Percentiles rank a stretch among this genome's conserved stretches.
phyloP scores from a whole-genome alignment of 306 rosid genomes.

The Geum urbanum region DNA sequence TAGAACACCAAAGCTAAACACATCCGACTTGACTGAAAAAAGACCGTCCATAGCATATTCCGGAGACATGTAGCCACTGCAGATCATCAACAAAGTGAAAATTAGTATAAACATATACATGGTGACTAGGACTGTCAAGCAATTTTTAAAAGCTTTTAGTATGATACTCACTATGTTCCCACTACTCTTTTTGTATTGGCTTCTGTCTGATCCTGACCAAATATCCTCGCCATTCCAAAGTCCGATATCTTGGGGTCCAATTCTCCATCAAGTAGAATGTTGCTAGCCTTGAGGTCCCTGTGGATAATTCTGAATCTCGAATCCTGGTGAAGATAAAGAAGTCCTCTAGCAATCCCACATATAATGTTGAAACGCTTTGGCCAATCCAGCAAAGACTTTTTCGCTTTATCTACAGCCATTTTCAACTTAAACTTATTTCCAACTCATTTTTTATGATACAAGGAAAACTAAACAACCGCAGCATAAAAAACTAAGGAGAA shows the following conservation, averaged over 20 bases:
- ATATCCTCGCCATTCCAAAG: slow-evolving; percentile 78
- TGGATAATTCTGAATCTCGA: slow-evolving; percentile 71
- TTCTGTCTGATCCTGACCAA: slow-evolving; percentile 48
- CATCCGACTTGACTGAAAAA: slow-evolving; percentile 71
- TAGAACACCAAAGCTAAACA: slow-evolving; percentile 71
- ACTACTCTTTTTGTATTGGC: slow-evolving; percentile 67
- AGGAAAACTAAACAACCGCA: not conserved
- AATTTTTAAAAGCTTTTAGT: no score
- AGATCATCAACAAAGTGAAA: slow-evolving; percentile 1
- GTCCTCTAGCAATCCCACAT: slow-evolving; percentile 70
- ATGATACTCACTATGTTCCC: slow-evolving; percentile 87
- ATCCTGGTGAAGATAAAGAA: slow-evolving; percentile 75
- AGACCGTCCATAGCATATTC: slow-evolving; percentile 75
- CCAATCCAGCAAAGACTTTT: slow-evolving; percentile 42
- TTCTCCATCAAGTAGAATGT: slow-evolving; percentile 56
- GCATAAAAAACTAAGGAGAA: not conserved
- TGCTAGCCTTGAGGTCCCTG: slow-evolving; percentile 78
- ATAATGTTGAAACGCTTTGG: slow-evolving; percentile 50
- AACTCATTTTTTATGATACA: not conserved
- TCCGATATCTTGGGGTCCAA: slow-evolving; percentile 73
- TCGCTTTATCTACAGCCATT: slow-evolving; percentile 34
- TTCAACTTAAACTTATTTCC: not conserved
- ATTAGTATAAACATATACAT: no score
- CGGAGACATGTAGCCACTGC: slow-evolving; percentile 78
- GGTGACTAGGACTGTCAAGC: no score